Conservation (phyloP, 768 basidiomycete species). For the Amanita fuliginea region DNA sequence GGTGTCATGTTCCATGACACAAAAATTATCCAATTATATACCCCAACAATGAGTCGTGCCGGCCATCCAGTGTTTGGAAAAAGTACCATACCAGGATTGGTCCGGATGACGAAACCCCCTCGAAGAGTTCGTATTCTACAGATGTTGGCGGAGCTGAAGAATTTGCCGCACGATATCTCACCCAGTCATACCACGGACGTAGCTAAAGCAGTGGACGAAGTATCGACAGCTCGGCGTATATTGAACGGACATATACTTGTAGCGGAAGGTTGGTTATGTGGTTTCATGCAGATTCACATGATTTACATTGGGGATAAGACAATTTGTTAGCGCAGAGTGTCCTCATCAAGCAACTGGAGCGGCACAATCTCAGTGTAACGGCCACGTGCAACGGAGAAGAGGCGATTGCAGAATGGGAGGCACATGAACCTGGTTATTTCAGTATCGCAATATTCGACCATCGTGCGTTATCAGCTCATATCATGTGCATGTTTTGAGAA, state of each 20-base stretch:
- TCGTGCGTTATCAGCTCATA: conserved; percentile 30
- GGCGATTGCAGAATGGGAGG: conserved; percentile 63
- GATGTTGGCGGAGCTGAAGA: conserved; percentile 47
- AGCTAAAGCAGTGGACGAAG: conserved; percentile 33
- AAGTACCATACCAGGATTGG: conserved; percentile 40
- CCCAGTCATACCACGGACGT: conserved; percentile 24
- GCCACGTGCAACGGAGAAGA: conserved; percentile 62
- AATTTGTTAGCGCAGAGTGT: conserved; percentile 63
- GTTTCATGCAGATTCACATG: background rate
- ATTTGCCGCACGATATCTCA: conserved; percentile 35
- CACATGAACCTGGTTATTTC: conserved; percentile 57
- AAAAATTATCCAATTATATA: conserved; percentile 62
- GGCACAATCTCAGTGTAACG: conserved; percentile 45
- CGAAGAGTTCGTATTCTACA: conserved; percentile 49
- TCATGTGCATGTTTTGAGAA: background rate
- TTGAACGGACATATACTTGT: conserved; percentile 59
- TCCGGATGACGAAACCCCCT: conserved; percentile 65
- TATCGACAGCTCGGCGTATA: conserved; percentile 36
- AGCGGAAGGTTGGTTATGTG: conserved; percentile 44
- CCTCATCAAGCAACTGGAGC: conserved; percentile 55
- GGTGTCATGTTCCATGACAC: conserved; percentile 34
- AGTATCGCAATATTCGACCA: conserved; percentile 66
- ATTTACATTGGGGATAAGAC: conserved; percentile 25
- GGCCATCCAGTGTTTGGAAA: conserved; percentile 40
- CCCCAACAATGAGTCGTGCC: conserved; percentile 51